phyloP scores from a whole-genome alignment of 2,329 filamentous ascomycete genomes.

The Fusarium pininemorale region DNA sequence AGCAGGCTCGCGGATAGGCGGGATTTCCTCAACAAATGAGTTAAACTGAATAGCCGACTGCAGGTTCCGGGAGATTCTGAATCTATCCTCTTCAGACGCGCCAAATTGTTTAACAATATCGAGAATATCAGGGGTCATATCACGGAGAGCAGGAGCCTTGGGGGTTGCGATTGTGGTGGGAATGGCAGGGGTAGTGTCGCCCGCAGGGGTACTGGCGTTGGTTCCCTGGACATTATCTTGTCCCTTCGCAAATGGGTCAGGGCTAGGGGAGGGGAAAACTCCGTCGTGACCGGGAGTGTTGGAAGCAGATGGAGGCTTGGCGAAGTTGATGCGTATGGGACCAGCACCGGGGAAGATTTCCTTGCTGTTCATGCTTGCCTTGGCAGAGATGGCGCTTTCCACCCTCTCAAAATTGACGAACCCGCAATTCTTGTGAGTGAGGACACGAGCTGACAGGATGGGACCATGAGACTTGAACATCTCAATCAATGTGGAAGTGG shows the following conservation, averaged over 20 bases:
- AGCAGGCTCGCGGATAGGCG: constrained; percentile 86
- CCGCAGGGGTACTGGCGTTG: constrained; percentile 43
- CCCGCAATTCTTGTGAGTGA: constrained; percentile 98
- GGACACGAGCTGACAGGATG: constrained; percentile 89
- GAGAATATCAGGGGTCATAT: constrained; percentile 84
- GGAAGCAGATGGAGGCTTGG: constrained; percentile 91
- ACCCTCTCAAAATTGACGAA: constrained; percentile 97
- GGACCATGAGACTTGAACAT: constrained; percentile 95
- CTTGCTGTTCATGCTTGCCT: constrained; percentile 89
- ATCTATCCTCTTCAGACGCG: constrained; percentile 79
- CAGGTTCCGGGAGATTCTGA: constrained; percentile 76
- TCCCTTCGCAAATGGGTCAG: constrained; percentile 78
- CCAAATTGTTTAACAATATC: constrained; percentile 90
- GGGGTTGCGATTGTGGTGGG: constrained; percentile 58
- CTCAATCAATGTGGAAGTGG: constrained; percentile 90
- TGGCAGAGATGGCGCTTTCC: constrained; percentile 90
- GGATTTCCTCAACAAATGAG: constrained; percentile 82
- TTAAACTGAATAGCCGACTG: constrained; percentile 80
- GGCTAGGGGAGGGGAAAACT: constrained; percentile 88
- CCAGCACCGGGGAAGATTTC: constrained; percentile 98
- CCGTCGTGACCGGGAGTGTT: constrained; percentile 90
- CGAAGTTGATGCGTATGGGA: constrained; percentile 94
- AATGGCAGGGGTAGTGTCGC: constrained; percentile 49
- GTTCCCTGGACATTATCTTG: constrained; percentile 55
- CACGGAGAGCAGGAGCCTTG: constrained; percentile 75